These are phyloP conservation scores for Candida khao-thaluensis DNA, from an alignment of 805 yeast genomes.

Conservation along the genomic window DNA sequence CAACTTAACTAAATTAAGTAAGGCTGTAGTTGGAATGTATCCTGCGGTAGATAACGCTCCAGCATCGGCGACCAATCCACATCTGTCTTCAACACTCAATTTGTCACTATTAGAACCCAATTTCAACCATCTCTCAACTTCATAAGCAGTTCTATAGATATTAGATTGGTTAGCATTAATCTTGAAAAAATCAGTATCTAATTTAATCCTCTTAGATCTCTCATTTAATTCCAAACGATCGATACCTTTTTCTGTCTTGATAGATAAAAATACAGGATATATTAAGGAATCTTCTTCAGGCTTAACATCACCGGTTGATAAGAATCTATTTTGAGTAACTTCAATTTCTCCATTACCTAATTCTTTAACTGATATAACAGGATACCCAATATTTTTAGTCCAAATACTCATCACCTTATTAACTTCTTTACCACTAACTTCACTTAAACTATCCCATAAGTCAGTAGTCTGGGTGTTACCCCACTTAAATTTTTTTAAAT, in stretches of 20 bases:
- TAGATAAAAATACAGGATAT: constrained; percentile 70
- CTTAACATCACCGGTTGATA: constrained; percentile 74
- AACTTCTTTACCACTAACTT: constrained; percentile 72
- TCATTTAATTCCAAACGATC: constrained; percentile 54
- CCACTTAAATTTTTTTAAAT: constrained; percentile 72
- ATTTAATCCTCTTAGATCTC: constrained; percentile 39
- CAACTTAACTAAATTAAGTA: constrained; percentile 56
- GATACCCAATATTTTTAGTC: constrained; percentile 79
- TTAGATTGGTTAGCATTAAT: constrained; percentile 74
- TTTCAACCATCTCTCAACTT: constrained; percentile 62
- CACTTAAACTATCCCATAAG: constrained; percentile 71
- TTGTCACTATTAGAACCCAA: constrained; percentile 62
- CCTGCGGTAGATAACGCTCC: constrained; percentile 72
- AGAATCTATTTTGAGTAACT: constrained; percentile 70
- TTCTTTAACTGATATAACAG: constrained; percentile 67
- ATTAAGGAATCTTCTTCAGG: constrained; percentile 68
- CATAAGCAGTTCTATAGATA: constrained; percentile 70
- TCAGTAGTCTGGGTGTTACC: constrained; percentile 77
- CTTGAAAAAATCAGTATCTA: constrained; percentile 55
- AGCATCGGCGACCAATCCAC: constrained; percentile 80
- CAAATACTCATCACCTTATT: constrained; percentile 72
- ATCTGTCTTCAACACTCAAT: constrained; percentile 72
- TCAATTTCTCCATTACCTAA: constrained; percentile 45
- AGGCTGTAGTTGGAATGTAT: constrained; percentile 57
- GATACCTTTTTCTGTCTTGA: constrained; percentile 56